Percentiles rank a stretch among this genome's conserved stretches.
Conservation (phyloP, 129 eudicot species). For the Erigeron canadensis region DNA sequence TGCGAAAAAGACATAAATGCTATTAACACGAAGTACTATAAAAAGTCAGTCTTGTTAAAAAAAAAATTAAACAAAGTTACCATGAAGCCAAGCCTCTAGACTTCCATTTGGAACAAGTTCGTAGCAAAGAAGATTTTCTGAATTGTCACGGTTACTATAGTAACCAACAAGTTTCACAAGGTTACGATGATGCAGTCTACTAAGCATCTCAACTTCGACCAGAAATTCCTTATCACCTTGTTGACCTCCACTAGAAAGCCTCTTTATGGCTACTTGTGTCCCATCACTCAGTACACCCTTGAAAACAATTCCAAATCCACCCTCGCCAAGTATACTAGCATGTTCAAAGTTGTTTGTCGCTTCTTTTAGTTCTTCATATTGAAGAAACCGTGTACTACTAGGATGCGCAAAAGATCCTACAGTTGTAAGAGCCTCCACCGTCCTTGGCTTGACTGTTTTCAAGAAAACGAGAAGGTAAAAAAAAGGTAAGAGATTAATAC, state of each 20-base stretch:
- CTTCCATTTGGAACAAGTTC: slow-evolving; percentile 97
- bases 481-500: not conserved
- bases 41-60: not conserved
- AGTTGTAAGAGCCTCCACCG: slow-evolving; percentile 47
- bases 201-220: slow-evolving; percentile 99
- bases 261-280: slow-evolving; percentile 87
- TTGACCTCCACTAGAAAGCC: slow-evolving; percentile 90
- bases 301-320: slow-evolving; percentile 90
- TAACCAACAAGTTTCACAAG: slow-evolving; percentile 98
- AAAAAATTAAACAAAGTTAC: slow-evolving; percentile 33
- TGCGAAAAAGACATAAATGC: slow-evolving; percentile 35
- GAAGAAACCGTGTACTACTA: slow-evolving; percentile 83
- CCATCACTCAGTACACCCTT: slow-evolving; percentile 90
- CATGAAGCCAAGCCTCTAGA: slow-evolving; percentile 96
- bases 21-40: slow-evolving; percentile 20
- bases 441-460: slow-evolving; percentile 52
- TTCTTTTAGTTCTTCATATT: slow-evolving; percentile 87
- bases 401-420: slow-evolving; percentile 82
- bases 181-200: slow-evolving; percentile 97
- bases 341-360: slow-evolving; percentile 89
- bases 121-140: slow-evolving; percentile 89
- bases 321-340: slow-evolving; percentile 90
- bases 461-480: slow-evolving; percentile 6
- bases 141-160: slow-evolving; percentile 73
- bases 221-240: slow-evolving; percentile 93